Evolutionary conservation across 2,329 filamentous ascomycete genomes (phyloP).

Genomic region (Escovopsis weberi): DNA sequence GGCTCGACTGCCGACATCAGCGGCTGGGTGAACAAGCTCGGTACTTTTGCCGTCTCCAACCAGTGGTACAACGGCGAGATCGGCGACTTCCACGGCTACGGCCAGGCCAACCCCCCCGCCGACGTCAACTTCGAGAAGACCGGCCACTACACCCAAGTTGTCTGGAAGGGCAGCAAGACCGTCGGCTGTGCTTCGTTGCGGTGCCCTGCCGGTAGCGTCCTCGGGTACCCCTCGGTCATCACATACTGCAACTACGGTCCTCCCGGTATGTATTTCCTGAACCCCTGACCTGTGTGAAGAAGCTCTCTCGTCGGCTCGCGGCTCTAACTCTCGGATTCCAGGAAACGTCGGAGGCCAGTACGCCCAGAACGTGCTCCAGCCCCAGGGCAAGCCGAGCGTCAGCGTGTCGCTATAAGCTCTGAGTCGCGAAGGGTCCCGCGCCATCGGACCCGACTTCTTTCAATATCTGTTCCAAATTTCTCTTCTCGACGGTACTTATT

Average conservation of each 20-base stretch:
- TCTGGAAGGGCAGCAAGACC: slow-evolving; percentile 24
- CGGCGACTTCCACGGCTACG: slow-evolving; percentile 43
- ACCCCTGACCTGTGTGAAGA: neutral
- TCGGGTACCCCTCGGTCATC: slow-evolving; percentile 45
- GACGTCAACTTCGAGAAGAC: slow-evolving; percentile 48
- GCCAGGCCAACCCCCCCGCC: slow-evolving; percentile 38
- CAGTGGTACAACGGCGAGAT: slow-evolving; percentile 84
- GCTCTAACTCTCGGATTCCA: slow-evolving; percentile 9
- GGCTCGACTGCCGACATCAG: slow-evolving; percentile 26
- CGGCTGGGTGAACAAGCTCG: slow-evolving; percentile 31
- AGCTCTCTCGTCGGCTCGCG: neutral
- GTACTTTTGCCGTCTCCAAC: slow-evolving; percentile 58
- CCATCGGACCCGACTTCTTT: too few species aligned
- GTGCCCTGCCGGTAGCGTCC: slow-evolving; percentile 37
- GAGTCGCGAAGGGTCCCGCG: neutral
- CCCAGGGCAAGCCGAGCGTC: slow-evolving; percentile 15
- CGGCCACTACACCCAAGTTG: slow-evolving; percentile 38
- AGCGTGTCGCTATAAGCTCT: slow-evolving; percentile 12
- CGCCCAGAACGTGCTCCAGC: slow-evolving; percentile 31
- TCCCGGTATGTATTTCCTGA: slow-evolving; percentile 40
- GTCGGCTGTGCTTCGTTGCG: slow-evolving; percentile 53
- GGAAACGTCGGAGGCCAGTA: slow-evolving; percentile 40
- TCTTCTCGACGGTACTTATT: slow-evolving; percentile 10
- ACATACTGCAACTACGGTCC: slow-evolving; percentile 82
- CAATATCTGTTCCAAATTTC: slow-evolving; percentile 1